A percentile compares a stretch with the other conserved stretches of the same genome.
These are phyloP conservation scores for Prosopis cineraria DNA, from an alignment of 306 rosid species.

Conservation along the genomic window DNA sequence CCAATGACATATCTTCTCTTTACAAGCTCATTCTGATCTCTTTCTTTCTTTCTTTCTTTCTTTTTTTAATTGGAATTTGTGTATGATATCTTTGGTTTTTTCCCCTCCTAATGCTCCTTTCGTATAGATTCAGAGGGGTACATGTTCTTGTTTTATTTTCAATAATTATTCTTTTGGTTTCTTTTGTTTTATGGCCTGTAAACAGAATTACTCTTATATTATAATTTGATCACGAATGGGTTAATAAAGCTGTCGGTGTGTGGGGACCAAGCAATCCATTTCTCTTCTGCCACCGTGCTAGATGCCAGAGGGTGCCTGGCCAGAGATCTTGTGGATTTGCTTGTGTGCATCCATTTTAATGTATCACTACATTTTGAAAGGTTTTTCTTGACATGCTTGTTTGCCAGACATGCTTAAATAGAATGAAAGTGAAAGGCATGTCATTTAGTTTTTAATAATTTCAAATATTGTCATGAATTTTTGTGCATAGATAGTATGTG, in stretches of 20 bases:
- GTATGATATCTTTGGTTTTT: conserved; percentile 6
- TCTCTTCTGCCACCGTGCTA: neutral
- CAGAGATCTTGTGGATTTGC: conserved; percentile 27
- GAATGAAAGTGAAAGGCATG: neutral
- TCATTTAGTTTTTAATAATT: no score
- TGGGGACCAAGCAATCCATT: conserved; percentile 18
- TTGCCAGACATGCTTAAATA: neutral
- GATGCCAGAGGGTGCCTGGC: no score
- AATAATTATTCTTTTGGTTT: conserved; percentile 20
- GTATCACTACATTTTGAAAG: neutral
- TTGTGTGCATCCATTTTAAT: neutral
- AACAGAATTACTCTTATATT: neutral
- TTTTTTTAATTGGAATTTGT: neutral
- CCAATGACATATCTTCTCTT: conserved; percentile 39
- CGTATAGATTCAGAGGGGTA: conserved; percentile 22
- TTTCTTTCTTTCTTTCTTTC: neutral
- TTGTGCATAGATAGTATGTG: no score
- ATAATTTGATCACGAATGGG: conserved; percentile 5
- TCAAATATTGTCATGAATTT: no score
- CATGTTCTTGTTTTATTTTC: conserved; percentile 14
- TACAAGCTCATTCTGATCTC: conserved; percentile 34
- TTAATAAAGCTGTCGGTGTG: conserved; percentile 32
- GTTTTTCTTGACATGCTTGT: neutral
- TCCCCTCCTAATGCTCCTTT: neutral
- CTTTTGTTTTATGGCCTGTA: conserved; percentile 20